Conservation (phyloP, 495 filamentous ascomycete genomes). For the Lasiosphaeria hispida region DNA sequence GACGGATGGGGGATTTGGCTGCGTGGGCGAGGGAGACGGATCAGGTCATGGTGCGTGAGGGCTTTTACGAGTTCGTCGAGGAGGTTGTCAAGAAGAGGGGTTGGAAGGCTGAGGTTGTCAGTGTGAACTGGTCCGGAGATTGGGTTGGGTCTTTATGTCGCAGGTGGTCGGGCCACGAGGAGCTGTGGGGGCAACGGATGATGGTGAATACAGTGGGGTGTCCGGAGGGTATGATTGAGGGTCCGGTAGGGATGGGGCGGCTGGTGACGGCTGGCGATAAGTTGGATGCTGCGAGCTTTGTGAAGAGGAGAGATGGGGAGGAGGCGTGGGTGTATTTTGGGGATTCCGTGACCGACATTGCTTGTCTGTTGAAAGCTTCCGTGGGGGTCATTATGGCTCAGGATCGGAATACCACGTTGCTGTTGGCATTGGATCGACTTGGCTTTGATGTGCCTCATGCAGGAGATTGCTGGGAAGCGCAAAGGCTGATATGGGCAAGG, state of each 20-base stretch:
- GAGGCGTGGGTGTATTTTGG: slow-evolving; percentile 30
- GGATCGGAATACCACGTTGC: slow-evolving; percentile 31
- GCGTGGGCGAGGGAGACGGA: slow-evolving; percentile 22
- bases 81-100: slow-evolving; percentile 5
- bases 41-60: slow-evolving; percentile 32
- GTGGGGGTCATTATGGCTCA: slow-evolving; percentile 41
- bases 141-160: slow-evolving; percentile 30
- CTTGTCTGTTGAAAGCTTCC: slow-evolving; percentile 36
- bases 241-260: slow-evolving; percentile 28
- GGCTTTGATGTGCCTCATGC: slow-evolving; percentile 38
- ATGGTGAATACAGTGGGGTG: slow-evolving; percentile 32
- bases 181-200: background rate
- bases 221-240: slow-evolving; percentile 31
- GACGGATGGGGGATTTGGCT: slow-evolving; percentile 27
- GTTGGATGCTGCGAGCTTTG: slow-evolving; percentile 17
- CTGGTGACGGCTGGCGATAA: slow-evolving; percentile 29
- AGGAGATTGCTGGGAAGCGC: background rate
- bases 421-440: slow-evolving; percentile 35
- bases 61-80: slow-evolving; percentile 34
- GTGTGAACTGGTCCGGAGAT: slow-evolving; percentile 45
- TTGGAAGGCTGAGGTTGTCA: slow-evolving; percentile 38
- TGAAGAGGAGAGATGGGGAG: background rate
- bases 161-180: slow-evolving; percentile 21
- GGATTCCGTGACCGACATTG: slow-evolving; percentile 36
- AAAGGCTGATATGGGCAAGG: slow-evolving; percentile 29